Conservation (phyloP, 1,139 yeast genomes). For the Sugiyamaella grinbergsii region DNA sequence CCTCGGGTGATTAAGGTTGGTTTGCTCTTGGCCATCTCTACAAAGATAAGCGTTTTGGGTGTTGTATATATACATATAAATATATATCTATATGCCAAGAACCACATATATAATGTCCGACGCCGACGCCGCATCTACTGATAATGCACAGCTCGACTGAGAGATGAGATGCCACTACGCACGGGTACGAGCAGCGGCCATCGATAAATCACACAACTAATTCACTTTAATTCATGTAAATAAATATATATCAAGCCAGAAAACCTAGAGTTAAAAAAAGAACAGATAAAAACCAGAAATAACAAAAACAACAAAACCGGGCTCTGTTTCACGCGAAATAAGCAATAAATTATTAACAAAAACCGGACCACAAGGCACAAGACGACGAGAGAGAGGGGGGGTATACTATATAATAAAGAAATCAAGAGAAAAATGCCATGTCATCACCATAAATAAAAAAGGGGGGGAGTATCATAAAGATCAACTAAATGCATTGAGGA, state of each 20-base stretch:
- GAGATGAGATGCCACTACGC: too few species aligned
- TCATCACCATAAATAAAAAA: constrained; percentile 14
- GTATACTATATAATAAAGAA: neutral
- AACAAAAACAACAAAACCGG: too few species aligned
- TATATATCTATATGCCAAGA: too few species aligned
- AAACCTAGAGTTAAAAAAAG: constrained; percentile 3
- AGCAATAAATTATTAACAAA: constrained; percentile 1
- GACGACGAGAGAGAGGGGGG: constrained; percentile 1
- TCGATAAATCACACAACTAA: neutral
- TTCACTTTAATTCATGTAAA: neutral
- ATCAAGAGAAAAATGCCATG: constrained; percentile 10
- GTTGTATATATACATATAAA: too few species aligned
- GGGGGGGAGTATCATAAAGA: neutral
- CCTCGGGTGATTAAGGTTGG: too few species aligned
- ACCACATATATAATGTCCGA: too few species aligned
- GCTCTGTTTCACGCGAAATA: neutral
- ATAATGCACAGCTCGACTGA: too few species aligned
- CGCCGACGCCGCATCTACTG: too few species aligned
- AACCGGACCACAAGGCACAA: neutral
- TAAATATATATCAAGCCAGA: constrained; percentile 11
- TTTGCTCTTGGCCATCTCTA: too few species aligned
- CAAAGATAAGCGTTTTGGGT: too few species aligned
- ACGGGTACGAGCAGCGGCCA: neutral
- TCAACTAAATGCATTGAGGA: constrained; percentile 46
- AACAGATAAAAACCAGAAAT: neutral